These are phyloP conservation scores for Dendrobium officinale DNA, from an alignment of 106 monocot genomes.

Conservation along the genomic window DNA sequence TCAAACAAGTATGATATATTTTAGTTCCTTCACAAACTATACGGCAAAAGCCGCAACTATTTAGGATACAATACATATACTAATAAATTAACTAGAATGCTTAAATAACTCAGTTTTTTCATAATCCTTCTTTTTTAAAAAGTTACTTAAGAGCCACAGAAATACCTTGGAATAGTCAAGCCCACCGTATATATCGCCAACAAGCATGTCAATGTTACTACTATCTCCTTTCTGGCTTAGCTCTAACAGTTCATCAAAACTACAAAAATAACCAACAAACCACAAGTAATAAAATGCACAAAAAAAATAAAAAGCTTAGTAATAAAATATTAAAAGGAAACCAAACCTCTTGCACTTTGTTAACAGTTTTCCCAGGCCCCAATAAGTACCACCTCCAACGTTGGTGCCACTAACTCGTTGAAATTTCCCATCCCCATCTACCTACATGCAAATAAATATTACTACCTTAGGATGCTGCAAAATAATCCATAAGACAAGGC, in stretches of 20 bases:
- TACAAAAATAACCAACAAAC: constrained; percentile 23
- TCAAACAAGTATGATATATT: neutral
- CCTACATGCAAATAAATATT: constrained; percentile 35
- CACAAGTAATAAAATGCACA: neutral
- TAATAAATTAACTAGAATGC: neutral
- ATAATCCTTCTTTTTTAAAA: neutral
- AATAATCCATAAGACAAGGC: constrained; percentile 6
- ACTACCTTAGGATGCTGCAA: neutral
- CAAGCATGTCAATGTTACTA: constrained; percentile 95
- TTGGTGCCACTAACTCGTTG: constrained; percentile 98
- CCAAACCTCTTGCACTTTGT: constrained; percentile 92
- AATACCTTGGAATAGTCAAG: constrained; percentile 92
- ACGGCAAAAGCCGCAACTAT: neutral
- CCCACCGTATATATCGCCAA: constrained; percentile 99
- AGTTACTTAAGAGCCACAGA: neutral
- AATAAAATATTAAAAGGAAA: constrained; percentile 7
- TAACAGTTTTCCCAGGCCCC: constrained; percentile 88
- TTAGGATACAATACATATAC: neutral
- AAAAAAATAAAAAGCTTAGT: neutral
- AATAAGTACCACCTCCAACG: constrained; percentile 98
- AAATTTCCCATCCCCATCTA: constrained; percentile 92
- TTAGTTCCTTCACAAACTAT: neutral
- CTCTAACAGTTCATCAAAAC: constrained; percentile 97
- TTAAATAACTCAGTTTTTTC: neutral
- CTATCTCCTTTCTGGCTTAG: constrained; percentile 94